Evolutionary conservation across 2,329 filamentous ascomycete genomes (phyloP).

Genomic region (Hypoxylon sp.): DNA sequence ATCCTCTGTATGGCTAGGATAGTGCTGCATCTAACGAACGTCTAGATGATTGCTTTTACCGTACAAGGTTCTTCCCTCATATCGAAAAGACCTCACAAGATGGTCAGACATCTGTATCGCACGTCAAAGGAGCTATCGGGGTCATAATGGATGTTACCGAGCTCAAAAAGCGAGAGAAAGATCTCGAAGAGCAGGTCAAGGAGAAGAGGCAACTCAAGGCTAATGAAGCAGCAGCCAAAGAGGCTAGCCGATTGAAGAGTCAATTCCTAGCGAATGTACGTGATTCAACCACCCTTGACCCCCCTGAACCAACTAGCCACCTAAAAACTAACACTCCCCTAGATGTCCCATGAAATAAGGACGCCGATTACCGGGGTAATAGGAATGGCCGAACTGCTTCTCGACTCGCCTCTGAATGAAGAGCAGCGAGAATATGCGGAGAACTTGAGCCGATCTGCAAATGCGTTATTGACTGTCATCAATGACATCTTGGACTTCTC

Average conservation of each 20-base stretch:
- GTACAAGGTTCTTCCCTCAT: conserved; percentile 79
- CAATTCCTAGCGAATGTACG: conserved; percentile 79
- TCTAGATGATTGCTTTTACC: conserved; percentile 75
- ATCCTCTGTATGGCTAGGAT: background rate
- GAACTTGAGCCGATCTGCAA: conserved; percentile 84
- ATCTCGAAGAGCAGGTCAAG: conserved; percentile 74
- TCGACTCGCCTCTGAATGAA: conserved; percentile 76
- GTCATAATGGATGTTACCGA: conserved; percentile 87
- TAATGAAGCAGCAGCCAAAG: conserved; percentile 83
- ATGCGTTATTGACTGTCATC: conserved; percentile 87
- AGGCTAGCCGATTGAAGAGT: conserved; percentile 84
- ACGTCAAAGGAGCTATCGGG: conserved; percentile 80
- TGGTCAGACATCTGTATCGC: conserved; percentile 63
- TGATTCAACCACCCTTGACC: background rate
- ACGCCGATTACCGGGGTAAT: conserved; percentile 86
- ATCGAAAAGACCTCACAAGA: conserved; percentile 69
- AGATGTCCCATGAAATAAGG: conserved; percentile 85
- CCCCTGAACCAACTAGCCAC: background rate
- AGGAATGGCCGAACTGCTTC: conserved; percentile 82
- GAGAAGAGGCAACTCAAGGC: conserved; percentile 80
- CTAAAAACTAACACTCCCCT: conserved; percentile 41
- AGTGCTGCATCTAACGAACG: conserved; percentile 25
- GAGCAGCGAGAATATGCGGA: conserved; percentile 83
- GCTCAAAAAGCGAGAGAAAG: conserved; percentile 74
- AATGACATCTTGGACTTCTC: conserved; percentile 94